Evolutionary conservation across 441 rosid genomes (phyloP).

Genomic region (Francoa sonchifolia): DNA sequence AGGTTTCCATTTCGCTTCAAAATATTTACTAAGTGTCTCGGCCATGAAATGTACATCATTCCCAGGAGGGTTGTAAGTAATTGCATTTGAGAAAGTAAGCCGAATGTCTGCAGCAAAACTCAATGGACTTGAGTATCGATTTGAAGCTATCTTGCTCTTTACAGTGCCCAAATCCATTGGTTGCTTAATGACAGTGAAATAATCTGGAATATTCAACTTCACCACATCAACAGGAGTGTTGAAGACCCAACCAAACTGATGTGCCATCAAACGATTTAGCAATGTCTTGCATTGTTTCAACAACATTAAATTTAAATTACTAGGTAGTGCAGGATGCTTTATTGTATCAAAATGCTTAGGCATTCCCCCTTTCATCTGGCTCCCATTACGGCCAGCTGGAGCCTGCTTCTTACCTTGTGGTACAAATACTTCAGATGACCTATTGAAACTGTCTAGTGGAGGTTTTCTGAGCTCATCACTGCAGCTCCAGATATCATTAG

Average conservation of each 20-base stretch:
- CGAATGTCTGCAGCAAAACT: conserved; percentile 70
- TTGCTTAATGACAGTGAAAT: conserved; percentile 56
- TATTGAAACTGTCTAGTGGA: conserved; percentile 21
- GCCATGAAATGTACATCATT: conserved; percentile 73
- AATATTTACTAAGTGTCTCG: conserved; percentile 38
- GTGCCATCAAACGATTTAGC: conserved; percentile 46
- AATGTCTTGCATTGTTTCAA: conserved; percentile 67
- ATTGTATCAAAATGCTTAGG: conserved; percentile 19
- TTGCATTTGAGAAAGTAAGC: conserved; percentile 69
- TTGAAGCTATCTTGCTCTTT: conserved; percentile 37
- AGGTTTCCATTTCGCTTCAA: conserved; percentile 70
- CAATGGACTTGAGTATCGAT: conserved; percentile 48
- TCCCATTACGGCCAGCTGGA: conserved; percentile 32
- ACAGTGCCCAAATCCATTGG: conserved; percentile 95
- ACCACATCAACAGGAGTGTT: conserved; percentile 70
- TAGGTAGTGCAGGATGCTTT: conserved; percentile 19
- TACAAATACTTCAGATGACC: conserved; percentile 19
- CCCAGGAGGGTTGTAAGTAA: conserved; percentile 78
- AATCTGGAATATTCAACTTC: conserved; percentile 76
- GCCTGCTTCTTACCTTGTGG: conserved; percentile 39
- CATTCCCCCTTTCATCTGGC: conserved; percentile 28
- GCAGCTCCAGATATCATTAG: conserved; percentile 52
- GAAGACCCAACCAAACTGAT: conserved; percentile 56
- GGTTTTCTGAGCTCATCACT: conserved; percentile 56
- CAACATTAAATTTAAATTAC: conserved; percentile 20